Conservation (phyloP, 2,329 filamentous ascomycete genomes). For the Furcasterigmium furcatum region DNA sequence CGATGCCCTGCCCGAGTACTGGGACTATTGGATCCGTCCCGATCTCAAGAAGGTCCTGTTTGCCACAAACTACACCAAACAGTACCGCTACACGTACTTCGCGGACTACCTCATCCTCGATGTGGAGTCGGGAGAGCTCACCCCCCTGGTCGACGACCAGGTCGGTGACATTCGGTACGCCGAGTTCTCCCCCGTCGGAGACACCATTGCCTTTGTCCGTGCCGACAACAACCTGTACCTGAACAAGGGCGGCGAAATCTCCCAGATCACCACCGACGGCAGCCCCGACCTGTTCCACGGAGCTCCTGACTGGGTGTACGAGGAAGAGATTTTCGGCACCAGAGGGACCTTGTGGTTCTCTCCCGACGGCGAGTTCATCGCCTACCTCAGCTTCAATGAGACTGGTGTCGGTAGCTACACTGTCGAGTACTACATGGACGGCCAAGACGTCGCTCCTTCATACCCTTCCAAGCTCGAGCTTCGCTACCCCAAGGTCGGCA, state of each 20-base stretch:
- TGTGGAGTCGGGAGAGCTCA: constrained; percentile 50
- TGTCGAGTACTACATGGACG: constrained; percentile 64
- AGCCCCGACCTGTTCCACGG: constrained; percentile 61
- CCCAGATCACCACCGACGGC: constrained; percentile 57
- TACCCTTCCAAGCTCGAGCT: constrained; percentile 63
- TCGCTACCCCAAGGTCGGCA: constrained; percentile 67
- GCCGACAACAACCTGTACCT: constrained; percentile 62
- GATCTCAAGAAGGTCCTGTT: constrained; percentile 58
- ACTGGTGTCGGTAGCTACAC: constrained; percentile 65
- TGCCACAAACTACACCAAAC: constrained; percentile 63
- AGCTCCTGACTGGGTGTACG: constrained; percentile 81
- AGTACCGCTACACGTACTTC: constrained; percentile 67
- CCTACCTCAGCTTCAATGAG: constrained; percentile 88
- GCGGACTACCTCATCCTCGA: constrained; percentile 65
- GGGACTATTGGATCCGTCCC: constrained; percentile 59
- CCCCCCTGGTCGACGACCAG: constrained; percentile 56
- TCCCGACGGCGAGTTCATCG: constrained; percentile 80
- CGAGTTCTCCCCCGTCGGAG: constrained; percentile 53
- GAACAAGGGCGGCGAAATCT: constrained; percentile 48
- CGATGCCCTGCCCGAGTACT: constrained; percentile 51
- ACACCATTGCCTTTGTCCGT: constrained; percentile 64
- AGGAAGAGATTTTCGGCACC: constrained; percentile 62
- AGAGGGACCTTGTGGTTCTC: constrained; percentile 96
- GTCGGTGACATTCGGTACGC: constrained; percentile 66
- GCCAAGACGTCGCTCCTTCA: constrained; percentile 50